Percentiles rank a stretch among this genome's conserved stretches.
phyloP scores from a whole-genome alignment of 75 land plant species.

The Picea glauca region DNA sequence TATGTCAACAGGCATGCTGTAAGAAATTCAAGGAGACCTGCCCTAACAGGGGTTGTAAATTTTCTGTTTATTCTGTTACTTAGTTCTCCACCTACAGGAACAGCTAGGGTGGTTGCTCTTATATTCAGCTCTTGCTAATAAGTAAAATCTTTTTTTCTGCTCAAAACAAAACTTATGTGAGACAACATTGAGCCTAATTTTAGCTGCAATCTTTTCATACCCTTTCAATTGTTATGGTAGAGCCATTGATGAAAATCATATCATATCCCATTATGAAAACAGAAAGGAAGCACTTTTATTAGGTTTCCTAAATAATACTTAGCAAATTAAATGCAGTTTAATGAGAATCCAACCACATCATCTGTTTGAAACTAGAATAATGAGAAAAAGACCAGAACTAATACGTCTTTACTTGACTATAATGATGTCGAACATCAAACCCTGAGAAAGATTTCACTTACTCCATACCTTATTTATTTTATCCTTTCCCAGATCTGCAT shows the following conservation, averaged over 20 bases:
- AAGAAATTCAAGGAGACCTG: too few species aligned
- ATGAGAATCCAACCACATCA: neutral
- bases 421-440: neutral
- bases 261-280: neutral
- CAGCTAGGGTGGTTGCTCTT: too few species aligned
- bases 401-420: neutral
- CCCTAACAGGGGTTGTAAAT: too few species aligned
- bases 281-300: neutral
- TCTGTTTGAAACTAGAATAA: neutral
- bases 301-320: neutral
- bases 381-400: neutral
- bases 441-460: too few species aligned
- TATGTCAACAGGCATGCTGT: too few species aligned
- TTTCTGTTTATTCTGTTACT: too few species aligned
- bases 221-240: neutral
- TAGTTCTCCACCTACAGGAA: too few species aligned
- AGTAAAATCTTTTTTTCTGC: too few species aligned
- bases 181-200: neutral
- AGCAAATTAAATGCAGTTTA: neutral
- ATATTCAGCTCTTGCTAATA: too few species aligned
- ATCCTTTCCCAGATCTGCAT: conserved; percentile 53
- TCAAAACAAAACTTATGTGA: neutral
- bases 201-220: neutral
- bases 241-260: too few species aligned
- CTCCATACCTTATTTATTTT: conserved; percentile 37